Base-by-base conservation (phyloP, 192 early-diverging fungal genomes). In the Spizellomyces sp. region DNA sequence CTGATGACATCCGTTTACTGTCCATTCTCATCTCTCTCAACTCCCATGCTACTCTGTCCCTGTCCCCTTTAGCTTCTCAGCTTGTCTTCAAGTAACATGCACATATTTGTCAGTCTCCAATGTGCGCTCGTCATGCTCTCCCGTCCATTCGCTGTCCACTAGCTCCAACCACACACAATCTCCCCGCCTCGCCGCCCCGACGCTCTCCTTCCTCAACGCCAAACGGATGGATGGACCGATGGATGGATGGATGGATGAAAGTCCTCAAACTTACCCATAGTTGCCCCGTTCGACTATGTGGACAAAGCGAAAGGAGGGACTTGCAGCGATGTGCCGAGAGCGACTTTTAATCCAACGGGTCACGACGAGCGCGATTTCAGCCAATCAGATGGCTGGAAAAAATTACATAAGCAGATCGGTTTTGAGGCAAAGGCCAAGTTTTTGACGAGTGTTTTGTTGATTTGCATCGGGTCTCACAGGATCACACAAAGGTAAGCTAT, bases 171-270 rank as follows among this genome's bases (percentile, higher is more conserved):
- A 64, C 10, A 27, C 36, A 64, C 12, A 4, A 64, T 8, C 4
- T 2, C n/a, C 3, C 5, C 9, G 63, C 21, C 12, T 19, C 21
- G 59, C 59, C 15, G 12, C 14, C 15, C 21, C n/a, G 4, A 14
- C 19, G 14, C 21, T 27, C 19, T 14, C 21, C 4, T 21, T 14
- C 41, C 41, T 17, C 19, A 45, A 64, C 63, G 45, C 2, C 9
- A 64, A 9, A n/a, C 9, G 36, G 63, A 45, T n/a, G n/a, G 63
- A 64, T 61, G 45, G 44, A 21, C 12, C 14, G 36, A 64, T 64
- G 63, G 63, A 45, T 64, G 19, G 63, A 64, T 64, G 63, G 44
- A 22, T 21, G 63, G 12, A 19, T 54, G 50, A 54, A n/a, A 19
- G 0, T 4, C 50, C 14, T 54, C 17, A 12, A n/a, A 54, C 59